phyloP scores from a whole-genome alignment of 106 monocot species.

The Dioscorea dumetorum region DNA sequence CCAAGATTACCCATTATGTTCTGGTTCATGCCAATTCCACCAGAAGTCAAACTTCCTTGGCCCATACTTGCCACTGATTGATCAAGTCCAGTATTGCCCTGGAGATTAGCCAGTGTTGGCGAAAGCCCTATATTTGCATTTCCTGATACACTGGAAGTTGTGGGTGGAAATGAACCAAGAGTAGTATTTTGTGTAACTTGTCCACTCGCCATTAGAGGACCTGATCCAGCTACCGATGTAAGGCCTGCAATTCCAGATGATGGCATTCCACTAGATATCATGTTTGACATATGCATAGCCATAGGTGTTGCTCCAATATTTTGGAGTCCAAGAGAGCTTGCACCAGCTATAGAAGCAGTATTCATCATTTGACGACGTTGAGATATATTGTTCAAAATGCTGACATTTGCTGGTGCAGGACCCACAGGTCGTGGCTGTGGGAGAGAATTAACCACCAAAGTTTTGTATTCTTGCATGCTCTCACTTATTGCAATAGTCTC shows the following conservation, averaged over 20 bases:
- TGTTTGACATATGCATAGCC: slow-evolving; percentile 87
- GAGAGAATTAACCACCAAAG: slow-evolving; percentile 44
- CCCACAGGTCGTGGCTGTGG: slow-evolving; percentile 58
- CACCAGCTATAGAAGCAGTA: slow-evolving; percentile 56
- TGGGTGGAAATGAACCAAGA: slow-evolving; percentile 56
- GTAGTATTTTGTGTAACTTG: slow-evolving; percentile 61
- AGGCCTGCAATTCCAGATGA: slow-evolving; percentile 54
- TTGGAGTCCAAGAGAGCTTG: slow-evolving; percentile 57
- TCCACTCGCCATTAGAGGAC: slow-evolving; percentile 30
- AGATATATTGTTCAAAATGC: slow-evolving; percentile 84
- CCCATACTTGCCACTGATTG: slow-evolving; percentile 46
- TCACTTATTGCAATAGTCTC: slow-evolving; percentile 64
- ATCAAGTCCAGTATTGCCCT: slow-evolving; percentile 43
- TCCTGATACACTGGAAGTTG: slow-evolving; percentile 53
- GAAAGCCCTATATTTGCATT: slow-evolving; percentile 68
- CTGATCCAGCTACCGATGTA: slow-evolving; percentile 52
- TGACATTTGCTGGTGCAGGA: slow-evolving; percentile 74
- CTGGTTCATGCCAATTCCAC: slow-evolving; percentile 61
- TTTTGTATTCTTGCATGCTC: slow-evolving; percentile 69
- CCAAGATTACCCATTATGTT: slow-evolving; percentile 56
- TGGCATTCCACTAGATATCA: slow-evolving; percentile 83
- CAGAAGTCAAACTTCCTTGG: slow-evolving; percentile 49
- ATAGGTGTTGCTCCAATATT: slow-evolving; percentile 59
- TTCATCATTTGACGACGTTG: slow-evolving; percentile 53
- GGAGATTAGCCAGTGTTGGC: slow-evolving; percentile 49